These are phyloP conservation scores for Thielaviopsis euricoi DNA, from an alignment of 2,329 filamentous ascomycete genomes.

Conservation along the genomic window DNA sequence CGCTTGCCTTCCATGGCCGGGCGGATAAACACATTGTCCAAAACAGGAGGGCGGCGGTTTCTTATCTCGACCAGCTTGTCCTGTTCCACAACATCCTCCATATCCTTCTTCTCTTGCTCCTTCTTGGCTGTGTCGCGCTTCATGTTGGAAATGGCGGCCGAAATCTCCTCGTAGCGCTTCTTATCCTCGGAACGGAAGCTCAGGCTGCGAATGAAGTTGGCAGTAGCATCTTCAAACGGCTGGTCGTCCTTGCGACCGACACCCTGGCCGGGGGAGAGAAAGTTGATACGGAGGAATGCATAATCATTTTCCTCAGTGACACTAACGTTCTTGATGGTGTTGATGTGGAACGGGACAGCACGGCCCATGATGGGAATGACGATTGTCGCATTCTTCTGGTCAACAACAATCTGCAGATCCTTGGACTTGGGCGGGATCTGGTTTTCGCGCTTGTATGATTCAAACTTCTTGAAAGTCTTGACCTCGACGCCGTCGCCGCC, in stretches of 20 bases:
- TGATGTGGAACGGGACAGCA: slow-evolving; percentile 93
- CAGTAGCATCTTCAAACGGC: slow-evolving; percentile 88
- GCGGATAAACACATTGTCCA: slow-evolving; percentile 90
- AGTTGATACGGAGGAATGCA: slow-evolving; percentile 89
- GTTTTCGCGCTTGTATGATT: slow-evolving; percentile 96
- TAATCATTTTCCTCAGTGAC: slow-evolving; percentile 94
- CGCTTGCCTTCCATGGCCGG: slow-evolving; percentile 94
- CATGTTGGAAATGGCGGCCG: slow-evolving; percentile 85
- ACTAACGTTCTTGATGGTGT: slow-evolving; percentile 96
- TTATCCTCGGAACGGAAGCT: slow-evolving; percentile 88
- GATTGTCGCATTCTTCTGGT: slow-evolving; percentile 76
- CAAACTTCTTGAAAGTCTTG: slow-evolving; percentile 98
- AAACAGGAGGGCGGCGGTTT: slow-evolving; percentile 76
- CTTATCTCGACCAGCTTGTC: slow-evolving; percentile 92
- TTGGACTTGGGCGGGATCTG: slow-evolving; percentile 72
- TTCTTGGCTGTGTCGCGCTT: slow-evolving; percentile 84
- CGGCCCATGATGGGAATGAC: slow-evolving; percentile 94
- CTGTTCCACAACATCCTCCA: slow-evolving; percentile 98
- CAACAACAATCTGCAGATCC: slow-evolving; percentile 78
- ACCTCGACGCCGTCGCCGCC: slow-evolving; percentile 79
- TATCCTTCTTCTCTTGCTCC: slow-evolving; percentile 97
- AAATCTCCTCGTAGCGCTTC: slow-evolving; percentile 76
- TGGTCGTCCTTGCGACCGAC: slow-evolving; percentile 95
- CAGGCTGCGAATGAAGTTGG: slow-evolving; percentile 88
- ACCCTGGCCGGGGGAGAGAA: slow-evolving; percentile 90